Evolutionary conservation across 805 yeast species (phyloP).

Genomic region (Hanseniaspora vineae): DNA sequence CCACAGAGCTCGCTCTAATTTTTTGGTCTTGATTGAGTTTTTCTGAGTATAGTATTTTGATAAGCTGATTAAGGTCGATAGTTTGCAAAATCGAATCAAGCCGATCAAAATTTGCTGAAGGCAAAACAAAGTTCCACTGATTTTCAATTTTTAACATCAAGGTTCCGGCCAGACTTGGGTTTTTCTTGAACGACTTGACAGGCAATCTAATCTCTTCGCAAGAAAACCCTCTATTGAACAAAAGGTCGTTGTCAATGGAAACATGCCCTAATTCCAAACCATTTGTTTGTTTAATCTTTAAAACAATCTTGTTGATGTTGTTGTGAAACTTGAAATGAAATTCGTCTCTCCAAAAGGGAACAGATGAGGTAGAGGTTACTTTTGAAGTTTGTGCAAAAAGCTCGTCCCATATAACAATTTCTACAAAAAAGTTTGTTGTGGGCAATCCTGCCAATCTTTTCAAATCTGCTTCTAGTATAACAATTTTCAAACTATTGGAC

Average conservation of each 20-base stretch:
- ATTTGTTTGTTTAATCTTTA: constrained; percentile 28
- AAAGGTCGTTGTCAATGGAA: neutral
- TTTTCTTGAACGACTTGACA: constrained; percentile 2
- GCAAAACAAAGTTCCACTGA: constrained; percentile 42
- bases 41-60: constrained; percentile 36
- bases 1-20: constrained; percentile 18
- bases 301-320: constrained; percentile 37
- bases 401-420: constrained; percentile 56
- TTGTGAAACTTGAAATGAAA: constrained; percentile 39
- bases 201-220: constrained; percentile 3
- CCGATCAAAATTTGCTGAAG: constrained; percentile 44
- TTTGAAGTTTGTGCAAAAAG: constrained; percentile 72
- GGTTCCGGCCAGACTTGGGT: neutral
- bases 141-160: constrained; percentile 1
- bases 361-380: constrained; percentile 28
- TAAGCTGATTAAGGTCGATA: constrained; percentile 39
- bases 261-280: neutral
- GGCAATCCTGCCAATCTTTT: constrained; percentile 13
- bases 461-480: constrained; percentile 54
- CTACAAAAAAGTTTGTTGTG: constrained; percentile 40
- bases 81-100: constrained; percentile 49
- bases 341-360: constrained; percentile 78
- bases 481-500: constrained; percentile 39
- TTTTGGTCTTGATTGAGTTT: constrained; percentile 13
- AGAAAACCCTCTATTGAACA: neutral